These are phyloP conservation scores for Coemansia sp. DNA, from an alignment of 192 early-diverging fungal genomes.

Conservation along the genomic window DNA sequence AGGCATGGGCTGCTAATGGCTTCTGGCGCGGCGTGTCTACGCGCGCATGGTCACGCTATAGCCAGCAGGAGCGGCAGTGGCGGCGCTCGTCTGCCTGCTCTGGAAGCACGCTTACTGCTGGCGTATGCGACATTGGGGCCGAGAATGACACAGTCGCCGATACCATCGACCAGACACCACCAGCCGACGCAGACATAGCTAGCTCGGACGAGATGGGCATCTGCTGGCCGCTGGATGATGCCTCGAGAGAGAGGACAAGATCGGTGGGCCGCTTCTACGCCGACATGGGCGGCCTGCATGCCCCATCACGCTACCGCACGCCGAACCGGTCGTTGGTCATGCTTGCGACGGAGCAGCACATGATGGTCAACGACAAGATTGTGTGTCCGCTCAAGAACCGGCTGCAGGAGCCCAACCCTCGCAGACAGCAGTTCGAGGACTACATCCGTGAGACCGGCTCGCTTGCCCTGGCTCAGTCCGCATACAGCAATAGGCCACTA, in stretches of 20 bases:
- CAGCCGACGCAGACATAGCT: not conserved
- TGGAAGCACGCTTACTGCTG: conserved; percentile 16
- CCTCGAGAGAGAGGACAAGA: conserved; percentile 7
- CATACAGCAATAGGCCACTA: not conserved
- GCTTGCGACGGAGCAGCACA: conserved; percentile 53
- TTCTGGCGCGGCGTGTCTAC: conserved; percentile 34
- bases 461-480: conserved; percentile 17
- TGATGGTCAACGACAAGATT: conserved; percentile 54
- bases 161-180: not conserved
- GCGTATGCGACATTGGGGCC: not conserved
- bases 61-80: not conserved
- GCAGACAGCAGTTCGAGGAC: conserved; percentile 46
- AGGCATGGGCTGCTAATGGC: conserved; percentile 36
- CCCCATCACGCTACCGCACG: conserved; percentile 45
- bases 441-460: conserved; percentile 37
- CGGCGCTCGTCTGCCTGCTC: conserved; percentile 33
- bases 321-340: conserved; percentile 42
- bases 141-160: not conserved
- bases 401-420: conserved; percentile 42
- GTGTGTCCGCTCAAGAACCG: conserved; percentile 55
- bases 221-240: conserved; percentile 47
- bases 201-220: conserved; percentile 35
- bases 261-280: conserved; percentile 40
- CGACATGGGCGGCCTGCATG: conserved; percentile 37
- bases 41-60: conserved; percentile 13